phyloP scores from a whole-genome alignment of 2,329 filamentous ascomycete genomes.

The Clonostachys rhizophaga region DNA sequence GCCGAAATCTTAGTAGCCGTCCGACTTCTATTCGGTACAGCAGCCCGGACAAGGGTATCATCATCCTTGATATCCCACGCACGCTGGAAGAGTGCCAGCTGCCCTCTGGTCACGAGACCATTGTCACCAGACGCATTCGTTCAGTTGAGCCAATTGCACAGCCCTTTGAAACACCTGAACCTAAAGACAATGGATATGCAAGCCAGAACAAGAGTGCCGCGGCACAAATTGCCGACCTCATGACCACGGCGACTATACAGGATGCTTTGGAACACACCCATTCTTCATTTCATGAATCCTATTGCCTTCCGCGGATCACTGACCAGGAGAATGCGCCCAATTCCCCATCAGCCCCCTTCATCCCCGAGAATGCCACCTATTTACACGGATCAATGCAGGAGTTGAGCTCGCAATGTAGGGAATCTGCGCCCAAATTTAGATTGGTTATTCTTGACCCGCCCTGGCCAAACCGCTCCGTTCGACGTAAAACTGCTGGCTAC shows the following conservation, averaged over 20 bases:
- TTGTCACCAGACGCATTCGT: slow-evolving; percentile 33
- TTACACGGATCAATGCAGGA: slow-evolving; percentile 44
- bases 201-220: slow-evolving; percentile 29
- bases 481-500: slow-evolving; percentile 49
- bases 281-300: background rate
- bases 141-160: slow-evolving; percentile 35
- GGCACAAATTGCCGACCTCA: slow-evolving; percentile 48
- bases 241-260: slow-evolving; percentile 41
- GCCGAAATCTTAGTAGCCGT: background rate
- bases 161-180: slow-evolving; percentile 50
- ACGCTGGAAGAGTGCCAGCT: slow-evolving; percentile 66
- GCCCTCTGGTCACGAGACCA: slow-evolving; percentile 25
- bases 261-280: slow-evolving; percentile 29
- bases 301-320: slow-evolving; percentile 1
- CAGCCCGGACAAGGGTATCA: slow-evolving; percentile 32
- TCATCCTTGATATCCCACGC: slow-evolving; percentile 64
- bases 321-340: background rate
- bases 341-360: slow-evolving; percentile 9
- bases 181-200: slow-evolving; percentile 13
- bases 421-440: slow-evolving; percentile 50
- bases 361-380: slow-evolving; percentile 37
- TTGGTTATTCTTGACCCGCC: slow-evolving; percentile 72
- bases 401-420: slow-evolving; percentile 30
- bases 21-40: slow-evolving; percentile 24
- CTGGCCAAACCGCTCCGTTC: slow-evolving; percentile 75